phyloP scores from a whole-genome alignment of 2,329 filamentous ascomycete genomes.

The Amylocarpus encephaloides region DNA sequence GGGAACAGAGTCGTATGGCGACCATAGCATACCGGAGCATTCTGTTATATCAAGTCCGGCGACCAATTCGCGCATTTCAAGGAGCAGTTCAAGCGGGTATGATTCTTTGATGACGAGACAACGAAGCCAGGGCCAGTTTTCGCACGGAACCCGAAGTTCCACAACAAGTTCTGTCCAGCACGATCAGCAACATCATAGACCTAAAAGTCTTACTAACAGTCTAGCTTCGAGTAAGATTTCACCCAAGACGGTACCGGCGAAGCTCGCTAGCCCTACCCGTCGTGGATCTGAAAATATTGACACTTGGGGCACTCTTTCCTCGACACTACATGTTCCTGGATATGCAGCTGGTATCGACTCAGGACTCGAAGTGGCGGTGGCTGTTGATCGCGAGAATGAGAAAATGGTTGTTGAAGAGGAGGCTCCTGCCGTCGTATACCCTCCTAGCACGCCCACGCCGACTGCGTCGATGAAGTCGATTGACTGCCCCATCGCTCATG shows the following conservation, averaged over 20 bases:
- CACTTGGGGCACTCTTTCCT: conserved; percentile 10
- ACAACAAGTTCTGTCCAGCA: conserved; percentile 22
- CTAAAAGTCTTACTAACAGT: conserved; percentile 10
- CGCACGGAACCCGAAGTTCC: conserved; percentile 20
- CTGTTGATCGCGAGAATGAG: conserved; percentile 17
- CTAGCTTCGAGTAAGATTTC: background rate
- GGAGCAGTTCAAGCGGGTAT: conserved; percentile 22
- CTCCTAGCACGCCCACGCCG: conserved; percentile 8
- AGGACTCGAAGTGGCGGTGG: conserved; percentile 23
- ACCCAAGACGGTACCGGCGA: background rate
- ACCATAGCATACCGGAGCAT: conserved; percentile 10
- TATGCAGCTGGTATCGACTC: conserved; percentile 22
- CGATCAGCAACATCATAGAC: conserved; percentile 11
- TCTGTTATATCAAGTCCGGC: conserved; percentile 16
- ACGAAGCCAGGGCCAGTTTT: conserved; percentile 23
- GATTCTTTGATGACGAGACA: conserved; percentile 22
- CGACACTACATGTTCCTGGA: conserved; percentile 19
- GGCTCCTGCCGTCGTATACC: background rate
- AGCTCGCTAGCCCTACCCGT: background rate
- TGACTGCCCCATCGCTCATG: conserved; percentile 25
- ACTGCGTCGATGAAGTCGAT: conserved; percentile 23
- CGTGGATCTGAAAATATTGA: conserved; percentile 1
- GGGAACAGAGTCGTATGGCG: conserved; percentile 9
- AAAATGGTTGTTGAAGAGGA: conserved; percentile 10
- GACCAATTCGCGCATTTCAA: conserved; percentile 16